Evolutionary conservation across 345 rosid genomes (phyloP), one percentile per base, ranked within the genome.

Genomic region (Erysimum cheiranthoides): DNA sequence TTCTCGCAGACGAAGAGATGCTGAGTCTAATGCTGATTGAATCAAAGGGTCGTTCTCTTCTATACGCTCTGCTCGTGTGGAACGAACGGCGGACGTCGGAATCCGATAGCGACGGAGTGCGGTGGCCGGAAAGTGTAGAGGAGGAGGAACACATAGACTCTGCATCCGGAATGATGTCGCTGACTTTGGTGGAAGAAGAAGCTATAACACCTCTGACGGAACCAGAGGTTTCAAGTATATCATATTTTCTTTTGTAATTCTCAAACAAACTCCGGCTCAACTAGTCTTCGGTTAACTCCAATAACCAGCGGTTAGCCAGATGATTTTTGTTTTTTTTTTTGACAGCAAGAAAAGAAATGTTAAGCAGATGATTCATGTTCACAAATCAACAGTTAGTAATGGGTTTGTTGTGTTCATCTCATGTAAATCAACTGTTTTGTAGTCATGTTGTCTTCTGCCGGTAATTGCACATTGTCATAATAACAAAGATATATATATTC

Each of bases 1-100:
- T 84, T 94, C 98, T 78, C 78, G 92, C 14, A 89, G 85, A 65
- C 99, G 96, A 66, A 90, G 86, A 47, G 92, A 86, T 38, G 96
- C 97, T 8, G 89, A 85, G 38, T 71, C 6, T 11, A 85, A 39
- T 60, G 97, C 92, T 28, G 90, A 78, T 47, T 81, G 86, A 70
- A 89, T 75, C 66, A 86, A 82, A 46, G 90, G 90, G 81, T 89
- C 92, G 34, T 62, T 67, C 21, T 84, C 92, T 14, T 81, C 79
- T 66, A 70, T 78, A 49, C 71, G 79, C 27, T 80, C 78, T 4
- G 95, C 91, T 78, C 80, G 79, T 11, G 39, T 42, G 6, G 61
- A 21, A 27, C 70, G 45, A 66, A 9, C 46, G 16, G 38, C 3
- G 52, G 16, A 10, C 0, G 46, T 30, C 2, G 4, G 42, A 65